A percentile compares a stretch with the other conserved stretches of the same genome.
phyloP scores from a whole-genome alignment of 1,284 basidiomycete species.

The Rhodotorula sp. region DNA sequence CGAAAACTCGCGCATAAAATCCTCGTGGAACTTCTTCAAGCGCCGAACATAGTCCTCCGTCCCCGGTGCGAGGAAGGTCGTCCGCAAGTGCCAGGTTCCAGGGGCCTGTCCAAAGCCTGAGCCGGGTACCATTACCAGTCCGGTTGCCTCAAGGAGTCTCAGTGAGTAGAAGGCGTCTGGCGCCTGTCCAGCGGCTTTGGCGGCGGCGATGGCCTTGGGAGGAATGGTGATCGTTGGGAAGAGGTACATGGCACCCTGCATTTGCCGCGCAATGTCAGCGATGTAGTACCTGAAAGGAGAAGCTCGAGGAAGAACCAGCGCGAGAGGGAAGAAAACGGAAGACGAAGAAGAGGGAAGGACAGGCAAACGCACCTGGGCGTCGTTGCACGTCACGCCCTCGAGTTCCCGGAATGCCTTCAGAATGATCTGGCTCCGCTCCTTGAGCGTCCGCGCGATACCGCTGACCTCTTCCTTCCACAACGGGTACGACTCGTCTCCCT shows the following conservation, averaged over 20 bases:
- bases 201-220: slow-evolving; percentile 68
- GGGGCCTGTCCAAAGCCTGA: slow-evolving; percentile 87
- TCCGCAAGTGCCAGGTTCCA: slow-evolving; percentile 79
- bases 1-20: slow-evolving; percentile 69
- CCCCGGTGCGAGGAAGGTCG: slow-evolving; percentile 46
- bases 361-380: slow-evolving; percentile 56
- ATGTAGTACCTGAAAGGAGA: neutral
- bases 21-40: slow-evolving; percentile 77
- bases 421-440: slow-evolving; percentile 70
- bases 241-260: slow-evolving; percentile 84
- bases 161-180: slow-evolving; percentile 87
- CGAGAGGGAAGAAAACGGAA: no score
- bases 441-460: slow-evolving; percentile 70
- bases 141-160: slow-evolving; percentile 77
- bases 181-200: slow-evolving; percentile 67
- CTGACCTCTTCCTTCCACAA: slow-evolving; percentile 80
- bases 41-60: slow-evolving; percentile 85
- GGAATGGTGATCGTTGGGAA: slow-evolving; percentile 75
- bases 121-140: slow-evolving; percentile 81
- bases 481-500: slow-evolving; percentile 69
- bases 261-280: neutral
- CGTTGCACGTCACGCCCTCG: slow-evolving; percentile 78
- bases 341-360: neutral
- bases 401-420: slow-evolving; percentile 70
- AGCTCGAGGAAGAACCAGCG: neutral